A percentile compares a stretch with the other conserved stretches of the same genome.
phyloP scores from a whole-genome alignment of 2,329 filamentous ascomycete genomes.

The Arthrinium phaeospermum region DNA sequence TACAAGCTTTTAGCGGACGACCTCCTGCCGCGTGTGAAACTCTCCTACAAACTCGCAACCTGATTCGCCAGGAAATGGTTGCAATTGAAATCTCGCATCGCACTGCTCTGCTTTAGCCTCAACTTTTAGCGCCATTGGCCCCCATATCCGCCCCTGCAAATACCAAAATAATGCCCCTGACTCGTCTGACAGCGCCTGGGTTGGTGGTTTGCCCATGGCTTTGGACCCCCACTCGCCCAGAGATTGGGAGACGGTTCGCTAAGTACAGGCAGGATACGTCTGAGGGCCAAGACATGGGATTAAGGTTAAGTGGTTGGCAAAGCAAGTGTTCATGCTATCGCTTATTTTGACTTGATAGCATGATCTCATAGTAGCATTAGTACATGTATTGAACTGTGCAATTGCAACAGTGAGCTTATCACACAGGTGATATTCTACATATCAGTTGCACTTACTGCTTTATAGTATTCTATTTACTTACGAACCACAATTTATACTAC shows the following conservation, averaged over 20 bases:
- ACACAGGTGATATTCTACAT: not conserved
- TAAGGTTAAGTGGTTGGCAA: not conserved
- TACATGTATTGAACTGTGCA: not conserved
- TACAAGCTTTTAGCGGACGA: constrained; percentile 15
- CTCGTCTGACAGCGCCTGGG: not conserved
- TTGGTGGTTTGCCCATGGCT: constrained; percentile 1
- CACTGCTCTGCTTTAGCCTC: constrained; percentile 7
- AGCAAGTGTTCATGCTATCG: not conserved
- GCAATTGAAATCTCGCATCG: constrained; percentile 16
- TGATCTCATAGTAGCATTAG: not conserved
- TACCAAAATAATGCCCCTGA: not conserved
- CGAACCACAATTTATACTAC: too few relatives aligned
- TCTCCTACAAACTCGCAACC: not conserved
- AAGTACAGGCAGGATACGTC: not conserved
- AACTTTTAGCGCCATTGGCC: not conserved
- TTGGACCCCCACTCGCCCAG: constrained; percentile 3
- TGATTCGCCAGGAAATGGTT: not conserved
- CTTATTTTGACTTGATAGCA: not conserved
- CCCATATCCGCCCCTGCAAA: not conserved
- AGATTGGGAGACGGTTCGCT: not conserved
- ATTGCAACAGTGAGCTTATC: too few relatives aligned
- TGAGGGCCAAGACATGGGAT: not conserved
- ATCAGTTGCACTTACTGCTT: not conserved
- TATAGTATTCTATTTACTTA: too few relatives aligned
- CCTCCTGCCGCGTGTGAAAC: not conserved